Evolutionary conservation across 176 grass and related monocot genomes (phyloP).

Genomic region (Coix lacrymajobi): DNA sequence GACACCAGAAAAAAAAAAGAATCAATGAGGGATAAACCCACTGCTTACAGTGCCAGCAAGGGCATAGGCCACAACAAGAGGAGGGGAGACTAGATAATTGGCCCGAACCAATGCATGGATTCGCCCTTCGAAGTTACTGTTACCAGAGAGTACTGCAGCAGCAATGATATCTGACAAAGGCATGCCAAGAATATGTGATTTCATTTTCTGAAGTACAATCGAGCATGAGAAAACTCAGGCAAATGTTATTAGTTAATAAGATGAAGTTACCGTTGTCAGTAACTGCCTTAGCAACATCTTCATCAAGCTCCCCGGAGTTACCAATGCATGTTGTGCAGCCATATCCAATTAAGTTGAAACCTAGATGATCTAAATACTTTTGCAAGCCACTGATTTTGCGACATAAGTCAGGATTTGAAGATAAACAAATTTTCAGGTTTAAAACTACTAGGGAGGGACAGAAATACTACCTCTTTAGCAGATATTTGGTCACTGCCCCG

Average conservation of each 20-base stretch:
- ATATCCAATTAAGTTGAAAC: slow-evolving; percentile 21
- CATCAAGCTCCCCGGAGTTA: slow-evolving; percentile 22
- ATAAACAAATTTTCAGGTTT: neutral
- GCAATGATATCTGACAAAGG: neutral
- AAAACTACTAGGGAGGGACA: neutral
- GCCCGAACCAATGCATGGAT: slow-evolving; percentile 12
- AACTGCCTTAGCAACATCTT: slow-evolving; percentile 10
- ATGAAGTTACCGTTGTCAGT: slow-evolving; percentile 5
- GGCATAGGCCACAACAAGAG: slow-evolving; percentile 12
- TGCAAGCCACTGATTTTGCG: slow-evolving; percentile 2
- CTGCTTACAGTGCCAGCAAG: slow-evolving; percentile 17
- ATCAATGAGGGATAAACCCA: neutral
- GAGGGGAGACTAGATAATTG: slow-evolving; percentile 20
- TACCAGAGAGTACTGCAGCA: slow-evolving; percentile 9
- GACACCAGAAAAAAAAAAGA: neutral
- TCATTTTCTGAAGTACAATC: neutral
- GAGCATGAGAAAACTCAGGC: neutral
- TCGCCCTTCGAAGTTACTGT: slow-evolving; percentile 15
- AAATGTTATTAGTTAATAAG: neutral
- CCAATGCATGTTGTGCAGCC: slow-evolving; percentile 17
- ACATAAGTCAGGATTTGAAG: neutral
- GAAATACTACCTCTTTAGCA: neutral
- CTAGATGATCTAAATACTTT: neutral
- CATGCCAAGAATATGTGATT: neutral
- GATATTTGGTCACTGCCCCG: slow-evolving; percentile 16